These are phyloP conservation scores for Stagonosporopsis chrysanthemi DNA, from an alignment of 2,329 filamentous ascomycete species.

Conservation along the genomic window DNA sequence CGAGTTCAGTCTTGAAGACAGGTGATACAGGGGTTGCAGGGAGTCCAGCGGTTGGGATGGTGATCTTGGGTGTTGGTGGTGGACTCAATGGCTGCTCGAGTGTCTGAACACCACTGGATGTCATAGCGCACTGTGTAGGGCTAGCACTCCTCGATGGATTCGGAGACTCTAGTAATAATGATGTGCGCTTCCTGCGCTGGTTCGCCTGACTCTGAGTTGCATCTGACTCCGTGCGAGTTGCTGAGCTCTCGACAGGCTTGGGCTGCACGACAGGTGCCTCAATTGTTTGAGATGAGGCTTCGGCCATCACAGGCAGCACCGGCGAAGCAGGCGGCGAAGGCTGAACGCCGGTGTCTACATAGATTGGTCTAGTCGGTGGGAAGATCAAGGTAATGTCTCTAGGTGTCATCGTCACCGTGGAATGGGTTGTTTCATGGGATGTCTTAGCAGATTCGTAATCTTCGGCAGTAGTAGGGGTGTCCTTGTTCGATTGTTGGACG, in stretches of 20 bases:
- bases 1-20: slow-evolving; percentile 54
- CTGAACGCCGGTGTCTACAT: slow-evolving; percentile 80
- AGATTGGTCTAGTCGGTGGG: slow-evolving; percentile 55
- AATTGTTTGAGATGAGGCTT: slow-evolving; percentile 32
- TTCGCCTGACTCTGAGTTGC: slow-evolving; percentile 77
- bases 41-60: slow-evolving; percentile 36
- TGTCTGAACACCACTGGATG: slow-evolving; percentile 71
- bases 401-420: slow-evolving; percentile 34
- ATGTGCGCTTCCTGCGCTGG: slow-evolving; percentile 73
- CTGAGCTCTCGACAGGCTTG: slow-evolving; percentile 36
- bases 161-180: slow-evolving; percentile 40
- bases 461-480: slow-evolving; percentile 27
- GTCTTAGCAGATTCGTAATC: slow-evolving; percentile 37
- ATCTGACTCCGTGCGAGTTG: slow-evolving; percentile 61
- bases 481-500: slow-evolving; percentile 33
- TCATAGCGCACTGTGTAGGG: slow-evolving; percentile 57
- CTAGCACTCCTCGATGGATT: slow-evolving; percentile 22
- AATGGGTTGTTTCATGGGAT: slow-evolving; percentile 31
- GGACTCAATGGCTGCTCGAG: slow-evolving; percentile 68
- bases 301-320: slow-evolving; percentile 44
- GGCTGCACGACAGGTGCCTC: slow-evolving; percentile 30
- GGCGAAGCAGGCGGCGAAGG: slow-evolving; percentile 85
- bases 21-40: slow-evolving; percentile 51
- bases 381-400: slow-evolving; percentile 42
- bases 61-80: slow-evolving; percentile 67